phyloP scores from a whole-genome alignment of 495 filamentous ascomycete genomes.

The Talaromyces borbonicus region DNA sequence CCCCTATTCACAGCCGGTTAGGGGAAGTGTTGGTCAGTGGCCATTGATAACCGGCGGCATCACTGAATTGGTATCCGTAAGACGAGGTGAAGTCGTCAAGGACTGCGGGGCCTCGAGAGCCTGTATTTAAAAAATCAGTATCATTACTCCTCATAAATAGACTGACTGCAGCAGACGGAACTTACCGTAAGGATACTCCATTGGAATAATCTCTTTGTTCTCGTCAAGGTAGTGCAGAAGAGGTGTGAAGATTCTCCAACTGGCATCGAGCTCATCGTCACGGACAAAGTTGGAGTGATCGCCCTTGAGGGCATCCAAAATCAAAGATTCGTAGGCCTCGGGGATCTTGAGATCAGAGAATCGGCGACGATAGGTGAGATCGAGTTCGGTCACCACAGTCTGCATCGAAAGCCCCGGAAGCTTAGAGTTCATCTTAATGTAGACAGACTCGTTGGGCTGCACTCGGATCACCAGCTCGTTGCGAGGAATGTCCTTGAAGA shows the following conservation, averaged over 20 bases:
- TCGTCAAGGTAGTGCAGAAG: constrained; percentile 96
- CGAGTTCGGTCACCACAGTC: constrained; percentile 97
- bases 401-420: constrained; percentile 98
- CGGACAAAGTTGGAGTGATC: constrained; percentile 99
- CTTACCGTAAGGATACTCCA: constrained; percentile 99
- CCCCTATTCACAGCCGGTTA: constrained; percentile 56
- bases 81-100: constrained; percentile 97
- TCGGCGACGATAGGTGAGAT: constrained; percentile 93
- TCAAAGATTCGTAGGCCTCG: constrained; percentile 96
- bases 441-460: constrained; percentile 98
- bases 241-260: constrained; percentile 97
- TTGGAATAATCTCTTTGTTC: constrained; percentile 97
- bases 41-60: constrained; percentile 95
- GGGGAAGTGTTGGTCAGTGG: constrained; percentile 54
- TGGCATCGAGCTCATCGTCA: constrained; percentile 96
- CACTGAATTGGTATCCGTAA: constrained; percentile 98
- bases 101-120: constrained; percentile 91
- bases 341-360: constrained; percentile 99
- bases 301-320: constrained; percentile 95
- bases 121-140: constrained; percentile 29
- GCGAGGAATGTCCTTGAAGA: constrained; percentile 99
- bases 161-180: too few species aligned
- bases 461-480: constrained; percentile 99
- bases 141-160: too few species aligned
- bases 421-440: constrained; percentile 99